Conservation (phyloP, 163 green algal genomes). For the Volvox carteri region DNA sequence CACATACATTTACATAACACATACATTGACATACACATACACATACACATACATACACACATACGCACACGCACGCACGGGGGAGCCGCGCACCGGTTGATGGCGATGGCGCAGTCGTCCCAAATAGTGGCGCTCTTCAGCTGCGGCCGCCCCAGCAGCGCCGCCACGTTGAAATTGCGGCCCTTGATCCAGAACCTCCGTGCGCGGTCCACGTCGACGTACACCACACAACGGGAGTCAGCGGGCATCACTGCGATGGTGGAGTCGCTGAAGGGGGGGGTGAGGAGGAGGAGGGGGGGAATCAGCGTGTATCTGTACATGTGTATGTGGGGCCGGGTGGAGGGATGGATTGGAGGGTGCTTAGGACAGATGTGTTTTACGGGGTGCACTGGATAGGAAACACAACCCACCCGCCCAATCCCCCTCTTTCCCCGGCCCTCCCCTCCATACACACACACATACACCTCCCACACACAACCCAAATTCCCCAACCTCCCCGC, state of each 20-base stretch:
- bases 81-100: constrained; percentile 67
- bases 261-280: neutral
- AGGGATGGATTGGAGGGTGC: no score
- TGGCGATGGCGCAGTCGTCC: constrained; percentile 52
- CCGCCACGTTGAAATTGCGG: constrained; percentile 49
- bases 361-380: no score
- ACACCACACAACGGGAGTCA: constrained; percentile 63
- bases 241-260: constrained; percentile 53
- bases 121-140: constrained; percentile 18
- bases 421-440: neutral
- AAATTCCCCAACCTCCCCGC: no score
- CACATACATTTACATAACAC: no score
- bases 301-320: no score
- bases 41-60: neutral
- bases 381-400: no score
- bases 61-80: neutral
- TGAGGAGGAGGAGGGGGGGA: neutral
- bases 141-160: constrained; percentile 53
- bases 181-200: constrained; percentile 60
- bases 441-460: neutral
- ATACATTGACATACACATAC: no score
- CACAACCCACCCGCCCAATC: no score
- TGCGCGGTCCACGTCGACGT: constrained; percentile 35
- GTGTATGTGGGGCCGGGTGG: no score
- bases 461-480: no score